These are phyloP conservation scores for Brassica cretica DNA, from an alignment of 345 rosid species.

Conservation along the genomic window DNA sequence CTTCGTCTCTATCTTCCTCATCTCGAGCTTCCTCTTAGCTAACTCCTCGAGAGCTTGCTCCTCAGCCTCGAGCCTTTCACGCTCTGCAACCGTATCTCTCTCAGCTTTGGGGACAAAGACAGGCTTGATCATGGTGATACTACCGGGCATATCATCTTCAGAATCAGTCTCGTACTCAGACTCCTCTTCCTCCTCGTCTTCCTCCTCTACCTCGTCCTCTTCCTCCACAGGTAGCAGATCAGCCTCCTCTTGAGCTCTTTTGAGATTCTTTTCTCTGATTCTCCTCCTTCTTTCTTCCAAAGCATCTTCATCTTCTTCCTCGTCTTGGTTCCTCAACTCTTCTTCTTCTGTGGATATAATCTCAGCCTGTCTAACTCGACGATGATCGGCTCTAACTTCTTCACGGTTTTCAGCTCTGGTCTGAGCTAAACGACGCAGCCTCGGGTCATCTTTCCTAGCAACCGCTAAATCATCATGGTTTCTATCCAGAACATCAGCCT, in stretches of 20 bases:
- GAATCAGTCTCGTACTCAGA: conserved; percentile 81
- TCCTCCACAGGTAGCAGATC: conserved; percentile 59
- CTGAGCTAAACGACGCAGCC: conserved; percentile 73
- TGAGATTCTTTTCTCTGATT: conserved; percentile 55
- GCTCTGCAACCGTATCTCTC: conserved; percentile 74
- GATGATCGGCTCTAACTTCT: conserved; percentile 69
- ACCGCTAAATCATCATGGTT: conserved; percentile 42
- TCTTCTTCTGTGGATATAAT: conserved; percentile 67
- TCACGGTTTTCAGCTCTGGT: conserved; percentile 61
- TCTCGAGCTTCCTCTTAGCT: conserved; percentile 58
- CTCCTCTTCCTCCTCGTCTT: conserved; percentile 70
- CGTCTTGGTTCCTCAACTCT: conserved; percentile 49
- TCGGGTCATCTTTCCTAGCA: conserved; percentile 57
- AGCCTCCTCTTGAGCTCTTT: conserved; percentile 56
- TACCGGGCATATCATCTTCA: conserved; percentile 63
- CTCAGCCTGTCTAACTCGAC: conserved; percentile 66
- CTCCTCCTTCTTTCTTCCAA: conserved; percentile 60
- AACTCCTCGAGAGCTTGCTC: conserved; percentile 63
- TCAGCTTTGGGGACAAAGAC: conserved; percentile 68
- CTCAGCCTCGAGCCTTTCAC: conserved; percentile 67
- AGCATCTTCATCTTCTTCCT: conserved; percentile 70
- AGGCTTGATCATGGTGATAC: conserved; percentile 68
- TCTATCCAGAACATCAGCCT: conserved; percentile 52
- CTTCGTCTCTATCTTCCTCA: conserved; percentile 63
- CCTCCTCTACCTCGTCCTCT: conserved; percentile 62